Conservation (phyloP, 2,329 filamentous ascomycete genomes). For the Calonectria honghensis region DNA sequence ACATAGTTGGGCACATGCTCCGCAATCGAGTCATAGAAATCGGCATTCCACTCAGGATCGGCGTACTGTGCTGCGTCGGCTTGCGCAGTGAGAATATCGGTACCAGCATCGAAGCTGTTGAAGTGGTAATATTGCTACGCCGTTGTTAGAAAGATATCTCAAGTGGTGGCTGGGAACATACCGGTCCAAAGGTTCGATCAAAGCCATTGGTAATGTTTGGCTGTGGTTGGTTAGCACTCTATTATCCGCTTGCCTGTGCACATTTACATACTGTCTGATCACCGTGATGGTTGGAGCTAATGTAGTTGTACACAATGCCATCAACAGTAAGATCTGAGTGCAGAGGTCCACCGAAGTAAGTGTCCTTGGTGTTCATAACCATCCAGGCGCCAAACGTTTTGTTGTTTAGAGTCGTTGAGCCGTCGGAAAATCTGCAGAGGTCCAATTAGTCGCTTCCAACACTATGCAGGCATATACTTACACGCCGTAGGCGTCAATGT, state of each 20-base stretch:
- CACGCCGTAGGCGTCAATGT: constrained; percentile 74
- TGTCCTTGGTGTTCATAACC: constrained; percentile 79
- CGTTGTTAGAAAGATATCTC: constrained; percentile 20
- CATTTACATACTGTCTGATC: constrained; percentile 66
- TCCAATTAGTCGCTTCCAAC: constrained; percentile 28
- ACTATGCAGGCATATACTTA: constrained; percentile 37
- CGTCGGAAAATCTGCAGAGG: constrained; percentile 57
- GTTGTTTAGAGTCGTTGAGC: constrained; percentile 66
- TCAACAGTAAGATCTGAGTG: constrained; percentile 79
- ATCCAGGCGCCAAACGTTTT: constrained; percentile 77
- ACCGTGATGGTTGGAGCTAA: constrained; percentile 77
- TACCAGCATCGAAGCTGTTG: constrained; percentile 70
- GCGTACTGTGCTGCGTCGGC: constrained; percentile 73
- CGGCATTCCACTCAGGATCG: constrained; percentile 71
- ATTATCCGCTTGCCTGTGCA: accelerated
- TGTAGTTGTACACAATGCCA: constrained; percentile 80
- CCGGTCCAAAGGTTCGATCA: constrained; percentile 78
- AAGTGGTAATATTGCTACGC: constrained; percentile 75
- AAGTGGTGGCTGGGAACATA: constrained; percentile 33
- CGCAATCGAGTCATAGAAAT: constrained; percentile 79
- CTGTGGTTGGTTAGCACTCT: constrained; percentile 40
- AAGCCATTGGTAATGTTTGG: constrained; percentile 80
- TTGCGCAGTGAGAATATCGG: constrained; percentile 68
- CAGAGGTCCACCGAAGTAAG: constrained; percentile 76
- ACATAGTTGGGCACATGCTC: constrained; percentile 76